These are phyloP conservation scores for Sugiyamaella grinbergsii DNA, from an alignment of 1,139 yeast genomes.

Conservation along the genomic window DNA sequence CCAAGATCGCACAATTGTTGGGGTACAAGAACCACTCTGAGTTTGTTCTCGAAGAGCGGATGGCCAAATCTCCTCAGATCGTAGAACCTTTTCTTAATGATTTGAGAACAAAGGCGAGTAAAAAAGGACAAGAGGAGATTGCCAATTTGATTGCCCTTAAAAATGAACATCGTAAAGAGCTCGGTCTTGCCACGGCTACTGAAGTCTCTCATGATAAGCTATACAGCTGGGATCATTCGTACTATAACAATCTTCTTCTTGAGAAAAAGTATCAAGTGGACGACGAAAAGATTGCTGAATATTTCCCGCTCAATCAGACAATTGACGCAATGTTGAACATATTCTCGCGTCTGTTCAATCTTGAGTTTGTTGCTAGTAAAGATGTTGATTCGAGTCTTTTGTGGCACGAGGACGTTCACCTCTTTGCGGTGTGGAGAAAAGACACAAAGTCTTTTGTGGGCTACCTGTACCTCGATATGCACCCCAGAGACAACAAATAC, in stretches of 20 bases:
- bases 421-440: slow-evolving; percentile 70
- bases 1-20: slow-evolving; percentile 59
- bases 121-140: slow-evolving; percentile 61
- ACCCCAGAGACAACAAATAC: slow-evolving; percentile 84
- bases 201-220: slow-evolving; percentile 41
- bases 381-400: slow-evolving; percentile 41
- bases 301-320: slow-evolving; percentile 72
- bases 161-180: slow-evolving; percentile 51
- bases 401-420: slow-evolving; percentile 83
- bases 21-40: slow-evolving; percentile 72
- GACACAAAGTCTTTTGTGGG: slow-evolving; percentile 71
- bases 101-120: slow-evolving; percentile 57
- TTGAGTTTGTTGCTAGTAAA: slow-evolving; percentile 58
- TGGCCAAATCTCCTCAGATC: slow-evolving; percentile 68
- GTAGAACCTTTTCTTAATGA: slow-evolving; percentile 65
- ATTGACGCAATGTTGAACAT: slow-evolving; percentile 66
- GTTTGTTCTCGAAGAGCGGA: slow-evolving; percentile 69
- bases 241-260: slow-evolving; percentile 62
- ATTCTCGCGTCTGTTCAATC: slow-evolving; percentile 66
- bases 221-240: slow-evolving; percentile 75
- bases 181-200: slow-evolving; percentile 45
- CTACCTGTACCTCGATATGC: slow-evolving; percentile 76
- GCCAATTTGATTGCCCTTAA: slow-evolving; percentile 55
- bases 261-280: slow-evolving; percentile 73
- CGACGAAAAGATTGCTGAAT: slow-evolving; percentile 69